phyloP scores from a whole-genome alignment of 441 rosid species.

The Dalechampia spathulata region DNA sequence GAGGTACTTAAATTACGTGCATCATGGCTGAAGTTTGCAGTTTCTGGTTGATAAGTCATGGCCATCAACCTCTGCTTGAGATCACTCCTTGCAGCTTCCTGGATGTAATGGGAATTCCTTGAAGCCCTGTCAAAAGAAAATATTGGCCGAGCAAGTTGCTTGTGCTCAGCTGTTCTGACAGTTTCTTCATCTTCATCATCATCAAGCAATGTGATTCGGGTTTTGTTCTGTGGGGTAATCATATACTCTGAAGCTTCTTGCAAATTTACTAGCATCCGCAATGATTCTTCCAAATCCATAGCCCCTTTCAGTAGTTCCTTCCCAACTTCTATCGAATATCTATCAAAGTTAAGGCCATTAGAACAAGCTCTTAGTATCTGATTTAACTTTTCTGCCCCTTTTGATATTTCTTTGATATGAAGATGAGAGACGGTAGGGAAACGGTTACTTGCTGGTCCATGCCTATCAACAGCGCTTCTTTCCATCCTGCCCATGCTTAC shows the following conservation, averaged over 20 bases:
- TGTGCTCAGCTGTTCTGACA: slow-evolving; percentile 18
- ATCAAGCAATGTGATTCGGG: slow-evolving; percentile 58
- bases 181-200: slow-evolving; percentile 43
- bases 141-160: slow-evolving; percentile 38
- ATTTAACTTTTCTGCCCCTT: slow-evolving; percentile 73
- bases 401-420: slow-evolving; percentile 71
- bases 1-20: slow-evolving; percentile 20
- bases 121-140: slow-evolving; percentile 49
- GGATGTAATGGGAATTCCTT: slow-evolving; percentile 28
- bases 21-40: slow-evolving; percentile 21
- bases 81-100: slow-evolving; percentile 35
- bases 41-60: slow-evolving; percentile 31
- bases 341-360: slow-evolving; percentile 51
- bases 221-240: slow-evolving; percentile 38
- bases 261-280: slow-evolving; percentile 64
- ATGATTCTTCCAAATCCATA: slow-evolving; percentile 70
- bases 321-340: slow-evolving; percentile 69
- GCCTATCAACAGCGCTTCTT: slow-evolving; percentile 27
- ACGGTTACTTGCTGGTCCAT: slow-evolving; percentile 32
- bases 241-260: slow-evolving; percentile 63
- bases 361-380: slow-evolving; percentile 72
- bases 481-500: slow-evolving; percentile 32
- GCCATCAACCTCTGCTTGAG: slow-evolving; percentile 40
- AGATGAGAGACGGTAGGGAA: slow-evolving; percentile 51
- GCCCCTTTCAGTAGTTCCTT: slow-evolving; percentile 78